Evolutionary conservation across 2,329 filamentous ascomycete genomes (phyloP), one percentile per base, ranked within the genome.

Genomic region (Stagonosporopsis cucurbitacearum): DNA sequence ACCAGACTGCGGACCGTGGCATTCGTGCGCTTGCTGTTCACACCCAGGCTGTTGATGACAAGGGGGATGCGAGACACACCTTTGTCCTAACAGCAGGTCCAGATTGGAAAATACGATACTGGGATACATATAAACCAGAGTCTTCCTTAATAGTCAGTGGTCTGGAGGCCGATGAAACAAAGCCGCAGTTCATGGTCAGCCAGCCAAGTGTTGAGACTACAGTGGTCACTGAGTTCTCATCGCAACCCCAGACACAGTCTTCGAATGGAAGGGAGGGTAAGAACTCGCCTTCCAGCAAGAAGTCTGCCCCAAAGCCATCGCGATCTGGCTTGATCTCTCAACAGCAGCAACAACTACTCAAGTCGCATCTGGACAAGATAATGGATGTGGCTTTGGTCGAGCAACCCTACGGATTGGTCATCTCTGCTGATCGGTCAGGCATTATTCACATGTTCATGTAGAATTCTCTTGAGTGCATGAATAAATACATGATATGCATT

Each of bases 91-190:
- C 92, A 0, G 93, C 89, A 17, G 94, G 94, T 0, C 90, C 90
- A 11, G 95, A 98, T 75, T 91, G 90, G 77, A 95, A 91, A 75
- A 84, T 99, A 17, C 87, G 95, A 9, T 98, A 96, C 77, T 99
- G 95, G 95, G 94, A 99, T 70, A 82, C 95, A 13, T 82, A 86
- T 9, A 87, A 88, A 9, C 83, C 91, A 9, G 92, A 96, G 69
- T 85, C 87, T 56, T 96, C 91, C 36, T 82, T 84, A 52, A 84
- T 97, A 13, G 88, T 96, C 61, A 96, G 90, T 71, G 94, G 94
- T 0, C 80, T 92, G 11, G 85, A 86, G 54, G 76, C 80, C 2
- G 88, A 92, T 30, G 88, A 92, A 55, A 79, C 84, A 30, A 88
- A 86, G 70, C 89, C 92, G n/a, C 84, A 84, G 9, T 98, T 93